Evolutionary conservation across 2,329 filamentous ascomycete genomes (phyloP).

Genomic region (Clonostachys sp.): DNA sequence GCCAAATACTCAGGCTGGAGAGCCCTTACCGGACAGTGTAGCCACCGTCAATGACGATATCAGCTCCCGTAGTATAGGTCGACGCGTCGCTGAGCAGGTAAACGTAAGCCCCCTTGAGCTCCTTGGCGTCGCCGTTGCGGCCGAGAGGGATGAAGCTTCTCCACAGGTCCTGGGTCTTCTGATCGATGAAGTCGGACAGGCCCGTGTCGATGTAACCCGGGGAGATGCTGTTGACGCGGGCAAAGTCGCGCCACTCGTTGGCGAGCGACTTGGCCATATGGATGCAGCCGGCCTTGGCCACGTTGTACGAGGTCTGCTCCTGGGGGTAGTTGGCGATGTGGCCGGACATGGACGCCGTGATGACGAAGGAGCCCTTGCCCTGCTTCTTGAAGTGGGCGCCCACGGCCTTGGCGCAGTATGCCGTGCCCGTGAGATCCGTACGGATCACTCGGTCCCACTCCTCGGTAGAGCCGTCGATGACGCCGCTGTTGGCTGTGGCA

Average conservation of each 20-base stretch:
- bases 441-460: slow-evolving; percentile 52
- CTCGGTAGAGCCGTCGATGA: slow-evolving; percentile 62
- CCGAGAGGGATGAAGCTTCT: slow-evolving; percentile 66
- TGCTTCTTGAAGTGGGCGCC: slow-evolving; percentile 56
- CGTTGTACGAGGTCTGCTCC: slow-evolving; percentile 57
- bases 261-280: slow-evolving; percentile 35
- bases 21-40: slow-evolving; percentile 27
- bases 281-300: slow-evolving; percentile 46
- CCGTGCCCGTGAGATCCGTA: slow-evolving; percentile 60
- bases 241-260: slow-evolving; percentile 60
- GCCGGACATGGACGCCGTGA: slow-evolving; percentile 61
- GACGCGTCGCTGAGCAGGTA: slow-evolving; percentile 69
- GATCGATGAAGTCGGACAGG: slow-evolving; percentile 53
- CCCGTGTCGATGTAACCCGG: slow-evolving; percentile 62
- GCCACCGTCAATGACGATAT: slow-evolving; percentile 65
- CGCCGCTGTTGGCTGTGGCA: slow-evolving; percentile 60
- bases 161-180: slow-evolving; percentile 64
- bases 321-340: slow-evolving; percentile 65
- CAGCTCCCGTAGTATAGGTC: slow-evolving; percentile 64
- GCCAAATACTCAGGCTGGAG: no score
- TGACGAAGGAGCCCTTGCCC: slow-evolving; percentile 56
- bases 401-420: slow-evolving; percentile 59
- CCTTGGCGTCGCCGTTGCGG: slow-evolving; percentile 57
- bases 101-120: slow-evolving; percentile 67
- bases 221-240: slow-evolving; percentile 54